Evolutionary conservation across 495 filamentous ascomycete species (phyloP).

Genomic region (Aspergillus hancockii): DNA sequence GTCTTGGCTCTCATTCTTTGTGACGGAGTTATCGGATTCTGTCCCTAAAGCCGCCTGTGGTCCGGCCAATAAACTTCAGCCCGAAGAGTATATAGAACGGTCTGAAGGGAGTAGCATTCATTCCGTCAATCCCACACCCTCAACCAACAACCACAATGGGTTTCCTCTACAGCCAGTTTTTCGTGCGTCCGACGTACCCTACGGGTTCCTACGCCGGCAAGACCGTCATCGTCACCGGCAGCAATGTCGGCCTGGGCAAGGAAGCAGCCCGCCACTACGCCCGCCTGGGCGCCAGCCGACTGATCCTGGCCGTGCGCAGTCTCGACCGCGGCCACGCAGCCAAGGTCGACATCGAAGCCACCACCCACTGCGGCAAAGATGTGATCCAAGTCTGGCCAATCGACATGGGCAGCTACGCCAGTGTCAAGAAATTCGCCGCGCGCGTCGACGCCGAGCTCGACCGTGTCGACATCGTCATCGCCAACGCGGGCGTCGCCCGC

Average conservation of each 20-base stretch:
- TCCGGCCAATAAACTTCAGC: too few species aligned
- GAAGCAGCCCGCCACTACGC: conserved; percentile 28
- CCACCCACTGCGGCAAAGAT: conserved; percentile 20
- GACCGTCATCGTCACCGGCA: conserved; percentile 32
- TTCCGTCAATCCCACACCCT: too few species aligned
- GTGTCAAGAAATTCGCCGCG: conserved; percentile 34
- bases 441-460: conserved; percentile 17
- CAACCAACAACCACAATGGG: too few species aligned
- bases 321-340: conserved; percentile 42
- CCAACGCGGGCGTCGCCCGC: conserved; percentile 36
- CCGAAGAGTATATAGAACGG: too few species aligned
- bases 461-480: conserved; percentile 34
- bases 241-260: conserved; percentile 32
- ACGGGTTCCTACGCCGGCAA: not conserved
- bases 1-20: too few species aligned
- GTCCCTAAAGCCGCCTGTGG: too few species aligned
- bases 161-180: too few species aligned
- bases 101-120: too few species aligned
- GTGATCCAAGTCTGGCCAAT: conserved; percentile 28
- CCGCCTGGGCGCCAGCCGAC: conserved; percentile 26
- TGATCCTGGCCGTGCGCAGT: conserved; percentile 54
- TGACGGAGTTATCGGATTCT: too few species aligned
- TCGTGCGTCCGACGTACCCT: too few species aligned
- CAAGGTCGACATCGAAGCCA: conserved; percentile 21
- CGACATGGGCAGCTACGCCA: conserved; percentile 35